phyloP scores from a whole-genome alignment of 208 protist genomes.

The Endotrypanum monterogeii region DNA sequence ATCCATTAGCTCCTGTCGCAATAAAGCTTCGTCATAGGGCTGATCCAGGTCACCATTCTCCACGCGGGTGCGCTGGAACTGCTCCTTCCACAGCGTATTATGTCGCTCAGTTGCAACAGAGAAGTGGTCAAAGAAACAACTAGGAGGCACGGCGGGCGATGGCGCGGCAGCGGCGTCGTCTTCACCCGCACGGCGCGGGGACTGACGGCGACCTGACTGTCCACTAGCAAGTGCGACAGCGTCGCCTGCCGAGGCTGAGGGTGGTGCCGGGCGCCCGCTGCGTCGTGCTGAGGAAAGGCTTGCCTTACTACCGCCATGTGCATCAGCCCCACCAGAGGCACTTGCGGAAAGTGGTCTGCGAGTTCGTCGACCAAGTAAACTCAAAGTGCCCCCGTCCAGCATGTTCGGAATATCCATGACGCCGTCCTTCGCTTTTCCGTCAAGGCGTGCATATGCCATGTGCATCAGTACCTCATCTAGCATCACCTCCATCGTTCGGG shows the following conservation, averaged over 20 bases:
- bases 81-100: constrained; percentile 62
- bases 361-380: constrained; percentile 48
- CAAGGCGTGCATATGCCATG: constrained; percentile 89
- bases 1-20: constrained; percentile 84
- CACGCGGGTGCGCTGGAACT: constrained; percentile 66
- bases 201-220: constrained; percentile 9
- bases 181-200: constrained; percentile 20
- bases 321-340: neutral
- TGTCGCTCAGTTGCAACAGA: constrained; percentile 61
- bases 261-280: neutral
- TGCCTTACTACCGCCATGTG: neutral
- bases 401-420: constrained; percentile 77
- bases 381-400: constrained; percentile 88
- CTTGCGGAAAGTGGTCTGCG: neutral
- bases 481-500: constrained; percentile 94
- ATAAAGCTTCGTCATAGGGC: constrained; percentile 63
- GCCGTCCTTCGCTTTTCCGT: constrained; percentile 66
- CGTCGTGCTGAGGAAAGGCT: neutral
- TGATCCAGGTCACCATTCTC: constrained; percentile 75
- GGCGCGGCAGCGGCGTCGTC: constrained; percentile 37
- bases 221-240: neutral
- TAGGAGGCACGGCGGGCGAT: constrained; percentile 38
- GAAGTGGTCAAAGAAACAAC: constrained; percentile 62
- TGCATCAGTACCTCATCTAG: constrained; percentile 92
- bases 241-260: neutral